Percentiles rank a stretch among this genome's conserved stretches.
Conservation (phyloP, 1,284 basidiomycete genomes). For the Sporisorium graminicola region DNA sequence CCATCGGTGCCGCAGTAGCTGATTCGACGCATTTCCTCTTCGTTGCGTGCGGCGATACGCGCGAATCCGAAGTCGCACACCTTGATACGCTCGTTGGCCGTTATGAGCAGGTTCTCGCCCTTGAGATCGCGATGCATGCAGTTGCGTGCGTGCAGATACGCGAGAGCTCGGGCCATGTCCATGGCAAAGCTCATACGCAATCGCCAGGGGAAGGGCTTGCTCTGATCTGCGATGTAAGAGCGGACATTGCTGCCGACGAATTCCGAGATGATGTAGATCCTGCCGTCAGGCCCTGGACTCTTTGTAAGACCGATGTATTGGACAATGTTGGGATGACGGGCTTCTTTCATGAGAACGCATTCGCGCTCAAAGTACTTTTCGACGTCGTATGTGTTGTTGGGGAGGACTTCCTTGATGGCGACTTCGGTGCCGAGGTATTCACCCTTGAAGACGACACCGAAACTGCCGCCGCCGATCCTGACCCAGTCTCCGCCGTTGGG, state of each 20-base stretch:
- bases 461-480: conserved; percentile 62
- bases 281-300: conserved; percentile 82
- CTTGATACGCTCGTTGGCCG: conserved; percentile 91
- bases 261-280: conserved; percentile 71
- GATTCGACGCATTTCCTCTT: conserved; percentile 88
- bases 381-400: conserved; percentile 87
- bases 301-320: conserved; percentile 92
- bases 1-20: conserved; percentile 94
- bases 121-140: conserved; percentile 83
- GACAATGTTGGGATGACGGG: conserved; percentile 91
- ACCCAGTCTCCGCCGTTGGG: conserved; percentile 62
- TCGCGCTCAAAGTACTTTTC: conserved; percentile 98
- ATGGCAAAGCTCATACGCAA: conserved; percentile 91
- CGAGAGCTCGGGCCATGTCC: conserved; percentile 92
- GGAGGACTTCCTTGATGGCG: conserved; percentile 93
- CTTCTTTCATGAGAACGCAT: conserved; percentile 95
- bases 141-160: conserved; percentile 93
- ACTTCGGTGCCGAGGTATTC: conserved; percentile 93
- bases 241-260: conserved; percentile 65
- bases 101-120: conserved; percentile 95
- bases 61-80: conserved; percentile 95
- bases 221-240: conserved; percentile 59
- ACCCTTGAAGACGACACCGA: conserved; percentile 73
- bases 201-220: conserved; percentile 63
- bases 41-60: conserved; percentile 89